phyloP scores from a whole-genome alignment of 768 basidiomycete species.

The Mycena galopus region DNA sequence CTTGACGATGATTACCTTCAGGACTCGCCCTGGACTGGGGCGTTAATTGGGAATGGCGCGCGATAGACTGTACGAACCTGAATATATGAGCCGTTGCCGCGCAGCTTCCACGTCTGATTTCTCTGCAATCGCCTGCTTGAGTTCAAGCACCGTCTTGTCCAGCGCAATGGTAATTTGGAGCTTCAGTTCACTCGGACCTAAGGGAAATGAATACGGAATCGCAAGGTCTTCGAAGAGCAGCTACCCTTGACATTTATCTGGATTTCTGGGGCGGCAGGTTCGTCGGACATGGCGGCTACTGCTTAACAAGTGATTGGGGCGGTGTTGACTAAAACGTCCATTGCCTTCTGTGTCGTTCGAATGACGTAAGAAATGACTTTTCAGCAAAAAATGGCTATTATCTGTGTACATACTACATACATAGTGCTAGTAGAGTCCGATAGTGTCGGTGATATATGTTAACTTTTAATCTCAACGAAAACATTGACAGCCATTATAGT shows the following conservation, averaged over 20 bases:
- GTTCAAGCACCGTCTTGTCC: conserved; percentile 89
- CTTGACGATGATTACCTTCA: conserved; percentile 65
- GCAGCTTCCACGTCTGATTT: conserved; percentile 90
- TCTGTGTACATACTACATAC: conserved; percentile 27
- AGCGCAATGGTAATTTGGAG: conserved; percentile 85
- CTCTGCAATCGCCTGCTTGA: conserved; percentile 90
- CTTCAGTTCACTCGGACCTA: conserved; percentile 94
- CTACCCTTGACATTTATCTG: conserved; percentile 80
- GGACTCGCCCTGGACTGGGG: conserved; percentile 67
- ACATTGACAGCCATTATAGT: conserved; percentile 85
- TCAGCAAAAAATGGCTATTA: conserved; percentile 12
- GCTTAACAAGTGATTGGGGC: conserved; percentile 20
- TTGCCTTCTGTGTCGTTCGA: conserved; percentile 5
- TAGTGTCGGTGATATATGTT: conserved; percentile 8
- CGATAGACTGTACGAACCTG: conserved; percentile 65
- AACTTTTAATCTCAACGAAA: conserved; percentile 74
- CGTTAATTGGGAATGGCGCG: neutral
- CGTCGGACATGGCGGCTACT: conserved; percentile 63
- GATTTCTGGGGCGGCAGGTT: conserved; percentile 60
- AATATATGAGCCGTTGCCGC: conserved; percentile 92
- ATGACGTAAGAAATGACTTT: neutral
- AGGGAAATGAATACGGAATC: neutral
- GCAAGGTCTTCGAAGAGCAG: neutral
- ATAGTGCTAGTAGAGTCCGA: neutral
- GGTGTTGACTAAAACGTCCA: conserved; percentile 4